Conservation (phyloP, 495 filamentous ascomycete genomes). For the Penicillium diatomitis region DNA sequence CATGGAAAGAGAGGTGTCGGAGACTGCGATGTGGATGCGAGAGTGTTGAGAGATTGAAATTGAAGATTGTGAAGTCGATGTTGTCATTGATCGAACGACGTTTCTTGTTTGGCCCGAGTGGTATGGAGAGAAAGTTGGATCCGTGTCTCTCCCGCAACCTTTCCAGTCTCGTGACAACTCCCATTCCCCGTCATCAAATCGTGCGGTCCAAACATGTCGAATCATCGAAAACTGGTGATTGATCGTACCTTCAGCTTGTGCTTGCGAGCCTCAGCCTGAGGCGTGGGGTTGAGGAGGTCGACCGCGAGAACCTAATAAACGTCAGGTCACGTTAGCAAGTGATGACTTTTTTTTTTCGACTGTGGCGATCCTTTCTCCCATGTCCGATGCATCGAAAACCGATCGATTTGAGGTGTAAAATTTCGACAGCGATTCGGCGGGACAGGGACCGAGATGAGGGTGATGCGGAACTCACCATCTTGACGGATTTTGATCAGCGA, state of each 20-base stretch:
- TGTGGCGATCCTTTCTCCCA: too few species aligned
- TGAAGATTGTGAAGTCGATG: neutral
- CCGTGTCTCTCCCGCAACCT: neutral
- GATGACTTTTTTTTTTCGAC: neutral
- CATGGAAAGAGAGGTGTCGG: too few species aligned
- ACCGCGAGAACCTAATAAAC: slow-evolving; percentile 89
- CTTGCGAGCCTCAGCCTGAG: slow-evolving; percentile 91
- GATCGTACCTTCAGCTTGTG: slow-evolving; percentile 97
- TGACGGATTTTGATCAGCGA: slow-evolving; percentile 43
- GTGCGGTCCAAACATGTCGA: too few species aligned
- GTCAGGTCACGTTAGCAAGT: slow-evolving; percentile 13
- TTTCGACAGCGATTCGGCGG: neutral
- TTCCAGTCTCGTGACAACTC: neutral
- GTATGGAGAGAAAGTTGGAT: neutral
- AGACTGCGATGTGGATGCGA: too few species aligned
- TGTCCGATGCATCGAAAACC: too few species aligned
- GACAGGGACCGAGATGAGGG: neutral
- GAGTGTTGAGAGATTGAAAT: too few species aligned
- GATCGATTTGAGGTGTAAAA: neutral
- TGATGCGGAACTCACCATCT: slow-evolving; percentile 34
- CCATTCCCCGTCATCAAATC: too few species aligned
- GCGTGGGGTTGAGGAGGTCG: slow-evolving; percentile 97
- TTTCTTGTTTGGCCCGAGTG: neutral
- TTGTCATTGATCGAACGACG: slow-evolving; percentile 1
- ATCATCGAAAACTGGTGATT: slow-evolving; percentile 2